Percentiles rank a stretch among this genome's conserved stretches.
These are phyloP conservation scores for Candida chilensis DNA, from an alignment of 805 yeast genomes.

Conservation along the genomic window DNA sequence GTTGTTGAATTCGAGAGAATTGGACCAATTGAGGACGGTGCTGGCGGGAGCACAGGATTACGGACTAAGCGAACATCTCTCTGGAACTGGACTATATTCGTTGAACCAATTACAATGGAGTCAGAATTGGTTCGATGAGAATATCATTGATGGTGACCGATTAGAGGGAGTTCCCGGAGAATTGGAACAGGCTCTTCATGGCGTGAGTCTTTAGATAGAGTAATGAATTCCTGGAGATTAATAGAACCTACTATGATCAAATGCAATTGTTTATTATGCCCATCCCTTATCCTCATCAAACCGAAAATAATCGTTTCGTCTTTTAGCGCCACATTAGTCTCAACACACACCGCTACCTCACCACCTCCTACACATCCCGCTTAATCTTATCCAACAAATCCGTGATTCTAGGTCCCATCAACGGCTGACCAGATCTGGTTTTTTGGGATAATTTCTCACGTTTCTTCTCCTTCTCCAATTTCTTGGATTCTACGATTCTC, in stretches of 20 bases:
- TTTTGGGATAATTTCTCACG: conserved; percentile 39
- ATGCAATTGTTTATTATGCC: too few species aligned
- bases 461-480: conserved; percentile 28
- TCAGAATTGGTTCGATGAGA: conserved; percentile 6
- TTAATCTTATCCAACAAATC: conserved; percentile 71
- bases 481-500: conserved; percentile 15
- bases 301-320: conserved; percentile 4
- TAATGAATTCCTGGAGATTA: conserved; percentile 3
- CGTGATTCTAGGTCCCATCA: conserved; percentile 83
- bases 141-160: conserved; percentile 7
- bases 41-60: conserved; percentile 4
- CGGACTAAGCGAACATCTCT: conserved; percentile 7
- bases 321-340: conserved; percentile 3
- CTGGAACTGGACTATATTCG: background rate
- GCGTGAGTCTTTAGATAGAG: conserved; percentile 1
- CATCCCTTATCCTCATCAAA: conserved; percentile 5
- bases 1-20: conserved; percentile 4
- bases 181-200: conserved; percentile 4
- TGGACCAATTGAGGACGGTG: conserved; percentile 1
- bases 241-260: too few species aligned
- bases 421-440: conserved; percentile 78
- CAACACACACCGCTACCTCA: conserved; percentile 5
- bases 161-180: conserved; percentile 2
- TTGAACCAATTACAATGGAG: conserved; percentile 8
- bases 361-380: conserved; percentile 19